phyloP scores from a whole-genome alignment of 345 rosid species.

The Salix brachista region DNA sequence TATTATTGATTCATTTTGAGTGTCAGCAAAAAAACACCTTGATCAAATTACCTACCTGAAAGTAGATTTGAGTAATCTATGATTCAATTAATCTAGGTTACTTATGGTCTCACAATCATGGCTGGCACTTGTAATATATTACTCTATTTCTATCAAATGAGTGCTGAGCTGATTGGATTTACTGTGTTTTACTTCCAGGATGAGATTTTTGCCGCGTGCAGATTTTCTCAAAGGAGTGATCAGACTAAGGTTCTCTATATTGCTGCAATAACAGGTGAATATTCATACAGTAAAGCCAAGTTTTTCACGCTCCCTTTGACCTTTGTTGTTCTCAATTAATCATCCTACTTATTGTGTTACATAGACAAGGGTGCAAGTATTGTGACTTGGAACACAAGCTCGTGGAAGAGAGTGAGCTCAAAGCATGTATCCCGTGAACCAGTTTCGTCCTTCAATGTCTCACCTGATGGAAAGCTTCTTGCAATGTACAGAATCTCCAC shows the following conservation, averaged over 20 bases:
- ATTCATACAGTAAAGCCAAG: neutral
- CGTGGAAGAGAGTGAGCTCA: constrained; percentile 57
- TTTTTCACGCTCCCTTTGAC: neutral
- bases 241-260: constrained; percentile 50
- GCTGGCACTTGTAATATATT: neutral
- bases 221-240: constrained; percentile 55
- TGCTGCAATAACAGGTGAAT: constrained; percentile 74
- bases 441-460: constrained; percentile 68
- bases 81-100: neutral
- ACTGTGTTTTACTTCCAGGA: constrained; percentile 41
- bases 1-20: neutral
- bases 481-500: constrained; percentile 48
- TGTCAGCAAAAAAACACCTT: neutral
- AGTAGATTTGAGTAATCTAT: neutral
- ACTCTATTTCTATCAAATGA: neutral
- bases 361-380: constrained; percentile 70
- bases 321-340: neutral
- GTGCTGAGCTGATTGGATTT: constrained; percentile 16
- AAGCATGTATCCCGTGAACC: constrained; percentile 52
- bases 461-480: constrained; percentile 72
- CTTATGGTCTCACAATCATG: neutral
- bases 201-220: constrained; percentile 75
- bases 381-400: constrained; percentile 62
- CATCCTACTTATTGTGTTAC: neutral
- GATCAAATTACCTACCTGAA: neutral